A percentile compares a stretch with the other conserved stretches of the same genome.
phyloP scores from a whole-genome alignment of 192 early-diverging fungal species.

The Cladochytrium replicatum region DNA sequence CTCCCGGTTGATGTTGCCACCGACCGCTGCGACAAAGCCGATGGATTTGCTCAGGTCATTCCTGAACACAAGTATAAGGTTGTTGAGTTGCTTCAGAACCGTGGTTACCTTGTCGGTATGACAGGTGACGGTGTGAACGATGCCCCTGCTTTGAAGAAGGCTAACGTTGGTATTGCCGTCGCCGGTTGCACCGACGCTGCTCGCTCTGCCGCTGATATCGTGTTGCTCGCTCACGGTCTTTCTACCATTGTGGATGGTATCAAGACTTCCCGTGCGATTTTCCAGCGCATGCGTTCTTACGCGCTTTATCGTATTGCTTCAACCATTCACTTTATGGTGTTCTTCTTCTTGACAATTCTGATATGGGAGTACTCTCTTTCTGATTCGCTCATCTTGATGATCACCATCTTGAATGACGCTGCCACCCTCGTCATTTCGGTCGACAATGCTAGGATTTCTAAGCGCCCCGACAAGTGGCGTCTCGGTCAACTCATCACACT shows the following conservation, averaged over 20 bases:
- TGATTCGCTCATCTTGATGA: constrained; percentile 73
- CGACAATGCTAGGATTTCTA: constrained; percentile 87
- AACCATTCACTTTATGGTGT: constrained; percentile 89
- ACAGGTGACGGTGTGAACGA: constrained; percentile 98
- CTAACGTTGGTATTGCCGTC: constrained; percentile 95
- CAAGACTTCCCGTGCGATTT: constrained; percentile 81
- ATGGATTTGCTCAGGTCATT: constrained; percentile 94
- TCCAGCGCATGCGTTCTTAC: constrained; percentile 91
- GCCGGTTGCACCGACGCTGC: constrained; percentile 94
- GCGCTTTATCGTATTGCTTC: constrained; percentile 90
- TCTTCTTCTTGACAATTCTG: constrained; percentile 87
- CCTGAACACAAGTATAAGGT: constrained; percentile 97
- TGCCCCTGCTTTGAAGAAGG: constrained; percentile 95
- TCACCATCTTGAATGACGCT: constrained; percentile 86
- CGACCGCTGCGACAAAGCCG: constrained; percentile 70
- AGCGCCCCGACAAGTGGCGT: constrained; percentile 86
- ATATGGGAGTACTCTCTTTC: constrained; percentile 72
- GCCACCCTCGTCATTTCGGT: constrained; percentile 74
- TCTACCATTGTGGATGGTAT: constrained; percentile 91
- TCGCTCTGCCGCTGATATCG: constrained; percentile 90
- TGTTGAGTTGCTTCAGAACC: constrained; percentile 85
- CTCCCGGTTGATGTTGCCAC: constrained; percentile 71
- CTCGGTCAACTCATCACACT: constrained; percentile 83
- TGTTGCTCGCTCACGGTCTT: constrained; percentile 77
- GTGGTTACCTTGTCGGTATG: constrained; percentile 87